Evolutionary conservation across 1,139 yeast genomes (phyloP).

Genomic region (Zygosaccharomyces sapae): DNA sequence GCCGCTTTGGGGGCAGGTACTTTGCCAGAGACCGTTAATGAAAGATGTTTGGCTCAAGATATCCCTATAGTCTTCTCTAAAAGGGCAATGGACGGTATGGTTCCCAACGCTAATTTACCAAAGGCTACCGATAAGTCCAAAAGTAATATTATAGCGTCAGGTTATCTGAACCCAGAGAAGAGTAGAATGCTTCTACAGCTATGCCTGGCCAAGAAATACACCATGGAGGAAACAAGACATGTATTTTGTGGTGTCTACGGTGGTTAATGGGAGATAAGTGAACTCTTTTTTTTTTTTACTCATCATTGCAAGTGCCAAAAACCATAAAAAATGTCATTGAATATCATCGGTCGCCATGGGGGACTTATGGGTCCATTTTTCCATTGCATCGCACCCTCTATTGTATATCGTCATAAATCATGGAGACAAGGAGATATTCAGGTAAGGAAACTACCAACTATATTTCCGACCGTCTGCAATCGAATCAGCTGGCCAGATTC

Average conservation of each 20-base stretch:
- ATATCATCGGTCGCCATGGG: no score
- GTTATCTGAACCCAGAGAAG: conserved; percentile 66
- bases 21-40: conserved; percentile 49
- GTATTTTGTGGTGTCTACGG: conserved; percentile 49
- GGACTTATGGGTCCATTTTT: no score
- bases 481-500: not conserved
- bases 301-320: no score
- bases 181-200: conserved; percentile 58
- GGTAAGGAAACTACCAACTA: not conserved
- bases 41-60: conserved; percentile 33
- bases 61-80: conserved; percentile 62
- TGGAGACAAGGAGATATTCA: not conserved
- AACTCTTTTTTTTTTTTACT: not conserved
- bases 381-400: not conserved
- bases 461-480: not conserved
- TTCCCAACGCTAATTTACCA: conserved; percentile 49
- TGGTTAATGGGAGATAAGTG: conserved; percentile 28
- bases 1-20: conserved; percentile 76
- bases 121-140: conserved; percentile 20
- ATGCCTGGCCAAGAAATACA: conserved; percentile 47
- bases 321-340: no score
- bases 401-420: not conserved
- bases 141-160: conserved; percentile 49
- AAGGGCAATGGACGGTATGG: conserved; percentile 63
- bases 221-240: conserved; percentile 42